Evolutionary conservation across 78 protist species (phyloP), one percentile per base, ranked within the genome.

Genomic region (Chrysochromulina tobinii): DNA sequence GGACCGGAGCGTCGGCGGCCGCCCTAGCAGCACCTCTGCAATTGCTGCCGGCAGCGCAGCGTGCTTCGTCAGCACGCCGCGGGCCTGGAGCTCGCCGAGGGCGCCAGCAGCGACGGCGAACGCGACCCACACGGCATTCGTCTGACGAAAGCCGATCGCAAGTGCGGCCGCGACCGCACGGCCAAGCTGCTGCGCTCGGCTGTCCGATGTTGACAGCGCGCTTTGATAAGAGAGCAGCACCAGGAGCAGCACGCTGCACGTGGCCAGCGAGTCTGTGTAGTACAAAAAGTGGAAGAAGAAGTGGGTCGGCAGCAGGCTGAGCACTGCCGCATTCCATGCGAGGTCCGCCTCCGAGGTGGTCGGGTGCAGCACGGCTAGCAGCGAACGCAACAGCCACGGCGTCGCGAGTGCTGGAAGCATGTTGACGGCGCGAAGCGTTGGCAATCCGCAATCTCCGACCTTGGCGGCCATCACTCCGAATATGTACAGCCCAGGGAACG

Each of bases 181-280:
- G n/a, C 54, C 75, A 14, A 59, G 64, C 38, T 38, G 38, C 38
- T 38, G 38, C 38, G 38, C 38, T 38, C 38, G 38, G 38, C 38
- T 38, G 38, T 66, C 72, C 72, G 23, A 0, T 23, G 55, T 0
- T 14, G 20, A 18, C 53, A 3, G 11, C 23, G 20, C 3, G 81
- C 57, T 50, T 25, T 2, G 53, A 0, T 54, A 20, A 0, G 84
- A 5, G 11, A 68, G 67, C 17, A 67, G 51, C 38, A 48, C 64
- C 77, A 77, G 23, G 77, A 72, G 91, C 58, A 93, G 92, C 3
- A 87, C 58, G 17, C 48, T 4, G n/a, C 53, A 20, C 21, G 87
- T 59, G 15, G 91, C 57, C 27, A 50, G 64, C 1, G 85, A 64
- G 90, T 94, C 96, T 15, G 96, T 94, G 93, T 94, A 94, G 85